These are phyloP conservation scores for Sordariomycetes sp. DNA, from an alignment of 2,329 filamentous ascomycete genomes.

Conservation along the genomic window DNA sequence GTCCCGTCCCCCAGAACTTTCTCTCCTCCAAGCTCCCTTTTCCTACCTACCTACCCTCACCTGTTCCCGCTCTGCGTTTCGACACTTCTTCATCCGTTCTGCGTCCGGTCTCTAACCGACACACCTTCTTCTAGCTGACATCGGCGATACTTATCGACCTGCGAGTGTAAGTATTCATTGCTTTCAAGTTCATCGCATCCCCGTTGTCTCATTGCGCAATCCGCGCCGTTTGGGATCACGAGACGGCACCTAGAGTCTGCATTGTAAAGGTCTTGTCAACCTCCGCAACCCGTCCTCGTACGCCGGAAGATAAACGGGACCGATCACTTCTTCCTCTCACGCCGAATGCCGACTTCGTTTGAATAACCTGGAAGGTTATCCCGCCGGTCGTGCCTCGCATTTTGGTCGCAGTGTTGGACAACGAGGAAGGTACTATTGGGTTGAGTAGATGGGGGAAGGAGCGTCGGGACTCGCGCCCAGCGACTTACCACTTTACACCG, in stretches of 20 bases:
- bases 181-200: background rate
- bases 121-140: conserved; percentile 36
- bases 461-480: background rate
- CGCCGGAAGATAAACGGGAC: too few species aligned
- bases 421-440: background rate
- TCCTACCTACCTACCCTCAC: conserved; percentile 6
- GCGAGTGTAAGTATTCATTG: conserved; percentile 26
- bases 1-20: background rate
- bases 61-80: conserved; percentile 9
- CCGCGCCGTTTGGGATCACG: background rate
- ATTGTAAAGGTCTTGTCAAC: background rate
- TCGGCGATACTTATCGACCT: conserved; percentile 47
- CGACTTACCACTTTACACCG: background rate
- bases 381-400: background rate
- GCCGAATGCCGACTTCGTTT: background rate
- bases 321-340: background rate
- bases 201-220: conserved; percentile 4
- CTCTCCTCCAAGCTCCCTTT: background rate
- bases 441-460: background rate
- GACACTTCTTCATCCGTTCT: conserved; percentile 10
- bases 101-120: conserved; percentile 22
- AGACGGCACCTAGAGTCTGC: background rate
- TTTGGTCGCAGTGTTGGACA: background rate
- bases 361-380: background rate
- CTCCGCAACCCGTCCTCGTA: too few species aligned